Conservation (phyloP, 164 flowering plant genomes). For the Amborella trichopoda region DNA sequence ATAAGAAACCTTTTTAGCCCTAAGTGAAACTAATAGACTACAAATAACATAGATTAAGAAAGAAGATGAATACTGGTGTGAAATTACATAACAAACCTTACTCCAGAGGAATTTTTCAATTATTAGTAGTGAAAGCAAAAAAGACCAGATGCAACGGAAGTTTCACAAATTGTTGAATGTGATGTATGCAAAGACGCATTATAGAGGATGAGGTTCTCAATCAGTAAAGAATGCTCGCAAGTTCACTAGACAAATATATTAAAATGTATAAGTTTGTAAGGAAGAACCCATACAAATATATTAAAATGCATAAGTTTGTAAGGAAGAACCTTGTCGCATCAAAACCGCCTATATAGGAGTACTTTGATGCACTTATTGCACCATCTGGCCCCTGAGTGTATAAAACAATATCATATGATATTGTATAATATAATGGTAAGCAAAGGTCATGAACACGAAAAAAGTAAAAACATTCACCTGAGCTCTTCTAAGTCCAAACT, state of each 20-base stretch:
- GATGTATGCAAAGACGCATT: too few relatives aligned
- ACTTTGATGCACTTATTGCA: conserved; percentile 86
- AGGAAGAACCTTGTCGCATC: conserved; percentile 83
- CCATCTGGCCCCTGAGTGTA: conserved; percentile 93
- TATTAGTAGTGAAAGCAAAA: background rate
- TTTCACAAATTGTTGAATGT: too few relatives aligned
- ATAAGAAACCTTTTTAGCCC: too few relatives aligned
- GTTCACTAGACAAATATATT: too few relatives aligned
- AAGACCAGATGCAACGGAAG: background rate
- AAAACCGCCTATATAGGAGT: conserved; percentile 92
- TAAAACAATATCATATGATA: conserved; percentile 7
- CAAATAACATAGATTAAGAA: too few relatives aligned
- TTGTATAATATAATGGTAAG: conserved; percentile 2
- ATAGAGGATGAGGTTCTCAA: too few relatives aligned
- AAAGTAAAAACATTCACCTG: conserved; percentile 39
- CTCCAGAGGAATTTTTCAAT: background rate
- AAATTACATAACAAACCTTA: too few relatives aligned
- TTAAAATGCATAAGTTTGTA: background rate
- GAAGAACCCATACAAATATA: too few relatives aligned
- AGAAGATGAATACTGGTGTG: too few relatives aligned
- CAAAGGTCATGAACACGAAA: background rate
- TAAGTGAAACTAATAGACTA: too few relatives aligned
- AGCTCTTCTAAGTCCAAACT: conserved; percentile 96
- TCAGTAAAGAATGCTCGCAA: too few relatives aligned
- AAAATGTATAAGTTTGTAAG: background rate